Base-by-base conservation (phyloP, 495 filamentous ascomycete genomes). In the Trichoderma reesei region DNA sequence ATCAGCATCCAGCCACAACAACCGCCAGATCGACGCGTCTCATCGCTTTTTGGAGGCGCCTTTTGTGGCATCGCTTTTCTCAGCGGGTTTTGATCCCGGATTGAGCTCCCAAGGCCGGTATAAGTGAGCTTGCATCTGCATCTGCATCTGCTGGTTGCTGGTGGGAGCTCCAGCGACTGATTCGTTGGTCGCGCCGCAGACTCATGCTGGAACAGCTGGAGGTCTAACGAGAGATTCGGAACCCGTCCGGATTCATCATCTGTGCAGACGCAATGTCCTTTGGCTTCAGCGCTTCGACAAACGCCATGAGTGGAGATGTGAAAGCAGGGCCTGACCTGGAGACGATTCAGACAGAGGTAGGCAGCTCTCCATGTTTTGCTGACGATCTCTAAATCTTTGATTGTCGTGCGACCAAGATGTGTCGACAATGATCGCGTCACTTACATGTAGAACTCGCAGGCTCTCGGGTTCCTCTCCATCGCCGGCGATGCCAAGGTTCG, bases 401-500 rank as follows among this genome's bases (percentile, higher is more conserved):
- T n/a, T n/a, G n/a, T n/a, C n/a, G n/a, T n/a, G n/a, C n/a, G n/a
- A n/a, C n/a, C n/a, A n/a, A n/a, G n/a, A n/a, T n/a, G n/a, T n/a
- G n/a, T n/a, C n/a, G n/a, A n/a, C n/a, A n/a, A n/a, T 34, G 18
- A 41, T 44, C 39, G 1, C 1, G 51, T 33, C 60, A 56, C 26
- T 56, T 20, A 56, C 51, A 34, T 14, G 20, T n/a, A 14, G 26
- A 1, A n/a, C 13, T 7, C 41, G 8, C 65, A 94, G 91, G 84
- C 84, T 67, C 77, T 98, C 44, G 92, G 90, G 1, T 98, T 98
- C 74, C 82, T 88, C 68, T 82, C 90, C 16, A 71, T 96, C 36
- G 80, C 84, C 38, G 86, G 90, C 66, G 94, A 96, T 64, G 84
- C 85, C 61, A 95, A 91, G 72, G 74, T 99, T 67, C 87, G 85